Conservation (phyloP, 108 stramenopile species). For the Cyclotella distinguenda region DNA sequence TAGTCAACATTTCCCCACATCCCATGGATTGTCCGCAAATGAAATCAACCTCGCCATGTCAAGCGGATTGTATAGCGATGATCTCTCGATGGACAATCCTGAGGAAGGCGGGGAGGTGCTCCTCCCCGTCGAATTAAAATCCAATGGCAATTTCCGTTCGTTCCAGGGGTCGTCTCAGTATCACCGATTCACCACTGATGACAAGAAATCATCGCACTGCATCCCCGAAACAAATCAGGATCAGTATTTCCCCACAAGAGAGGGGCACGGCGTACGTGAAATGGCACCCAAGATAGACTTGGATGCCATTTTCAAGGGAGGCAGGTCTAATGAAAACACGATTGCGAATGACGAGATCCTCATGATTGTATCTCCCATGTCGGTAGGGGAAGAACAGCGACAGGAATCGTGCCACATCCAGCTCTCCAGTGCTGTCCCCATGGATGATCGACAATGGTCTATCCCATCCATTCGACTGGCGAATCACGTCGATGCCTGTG, state of each 20-base stretch:
- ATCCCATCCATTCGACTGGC: conserved; percentile 52
- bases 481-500: conserved; percentile 22
- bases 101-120: not conserved
- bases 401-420: not conserved
- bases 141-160: conserved; percentile 21
- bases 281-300: conserved; percentile 38
- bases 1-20: not conserved
- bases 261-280: conserved; percentile 33
- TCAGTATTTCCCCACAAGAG: conserved; percentile 1
- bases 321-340: not conserved
- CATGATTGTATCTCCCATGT: conserved; percentile 20
- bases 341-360: not conserved
- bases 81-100: conserved; percentile 5
- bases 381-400: conserved; percentile 6
- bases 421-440: conserved; percentile 18
- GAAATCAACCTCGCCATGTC: conserved; percentile 16
- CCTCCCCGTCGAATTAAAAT: conserved; percentile 28
- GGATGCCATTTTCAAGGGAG: conserved; percentile 45
- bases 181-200: not conserved
- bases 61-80: conserved; percentile 17
- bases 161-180: conserved; percentile 41
- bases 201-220: not conserved
- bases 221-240: not conserved
- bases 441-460: conserved; percentile 47
- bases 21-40: not conserved